Evolutionary conservation across 371 early-diverging fungal genomes (phyloP), one percentile per base, ranked within the genome.

Genomic region (Syncephalastrum sp.): DNA sequence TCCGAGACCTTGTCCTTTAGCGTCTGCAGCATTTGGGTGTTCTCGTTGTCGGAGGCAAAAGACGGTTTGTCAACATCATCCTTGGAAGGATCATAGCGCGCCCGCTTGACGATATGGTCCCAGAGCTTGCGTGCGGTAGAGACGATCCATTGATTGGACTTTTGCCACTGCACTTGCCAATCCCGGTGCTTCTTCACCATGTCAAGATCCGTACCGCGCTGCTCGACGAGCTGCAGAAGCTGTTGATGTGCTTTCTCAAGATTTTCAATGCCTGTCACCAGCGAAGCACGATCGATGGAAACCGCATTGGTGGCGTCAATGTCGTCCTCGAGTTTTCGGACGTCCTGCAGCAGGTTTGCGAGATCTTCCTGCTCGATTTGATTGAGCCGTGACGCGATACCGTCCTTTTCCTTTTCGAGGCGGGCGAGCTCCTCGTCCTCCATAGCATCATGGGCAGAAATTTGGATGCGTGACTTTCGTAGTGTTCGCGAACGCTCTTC

Each of bases 401-500:
- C 53, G 27, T 76, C 80, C 3, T 75, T 63, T 47, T 79, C 80
- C 45, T 79, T 79, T 63, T 79, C 80, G 12, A 79, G 45, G 4
- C 70, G 69, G 13, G 56, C 43, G 6, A 76, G 46, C 17, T 69
- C 65, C 1, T 56, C 57, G 12, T 61, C 55, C 7, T 54, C 46
- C 19, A 53, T 47, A 8, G 55, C 58, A 3, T 29, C 19, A 14
- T 41, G 53, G 17, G n/a, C 17, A 6, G 15, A 19, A 10, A 46
- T 45, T 43, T 68, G 65, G 10, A 72, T 47, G 1, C 54, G 47
- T 4, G 66, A 24, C 33, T 68, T 64, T 25, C 45, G 52, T 29
- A 77, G n/a, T 1, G 58, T 48, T 17, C 65, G 63, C 33, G 59
- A 54, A 10, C 70, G 60, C 17, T 80, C 77, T 16, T 70, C 61